Conservation (phyloP, 2,329 filamentous ascomycete species). For the Aaosphaeria arxii region DNA sequence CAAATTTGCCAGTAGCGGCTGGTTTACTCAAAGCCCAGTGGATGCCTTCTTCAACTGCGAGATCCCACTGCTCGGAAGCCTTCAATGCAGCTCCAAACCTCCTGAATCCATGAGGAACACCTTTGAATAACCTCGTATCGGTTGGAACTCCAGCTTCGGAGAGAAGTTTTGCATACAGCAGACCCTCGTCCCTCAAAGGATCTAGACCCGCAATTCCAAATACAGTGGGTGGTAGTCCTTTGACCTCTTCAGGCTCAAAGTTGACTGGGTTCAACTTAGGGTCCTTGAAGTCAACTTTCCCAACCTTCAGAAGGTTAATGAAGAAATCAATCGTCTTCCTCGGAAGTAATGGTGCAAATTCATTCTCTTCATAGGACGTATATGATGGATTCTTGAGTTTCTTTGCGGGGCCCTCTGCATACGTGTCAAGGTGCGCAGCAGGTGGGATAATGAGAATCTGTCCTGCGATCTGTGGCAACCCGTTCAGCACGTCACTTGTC, state of each 20-base stretch:
- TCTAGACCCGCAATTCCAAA: slow-evolving; percentile 52
- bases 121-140: slow-evolving; percentile 48
- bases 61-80: slow-evolving; percentile 43
- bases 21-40: slow-evolving; percentile 41
- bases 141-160: slow-evolving; percentile 49
- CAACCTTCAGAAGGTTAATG: slow-evolving; percentile 14
- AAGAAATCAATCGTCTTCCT: slow-evolving; percentile 37
- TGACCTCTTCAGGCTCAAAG: slow-evolving; percentile 36
- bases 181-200: slow-evolving; percentile 49
- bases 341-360: slow-evolving; percentile 49
- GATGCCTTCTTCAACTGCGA: slow-evolving; percentile 44
- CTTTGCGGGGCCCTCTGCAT: slow-evolving; percentile 37
- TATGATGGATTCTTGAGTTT: slow-evolving; percentile 35
- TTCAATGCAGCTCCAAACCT: slow-evolving; percentile 44
- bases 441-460: slow-evolving; percentile 42
- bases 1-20: slow-evolving; percentile 27
- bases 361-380: slow-evolving; percentile 43
- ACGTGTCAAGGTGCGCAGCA: slow-evolving; percentile 37
- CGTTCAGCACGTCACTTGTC: slow-evolving; percentile 19
- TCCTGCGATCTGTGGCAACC: slow-evolving; percentile 41
- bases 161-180: slow-evolving; percentile 46
- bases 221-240: slow-evolving; percentile 44
- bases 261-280: slow-evolving; percentile 31
- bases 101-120: slow-evolving; percentile 54
- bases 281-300: slow-evolving; percentile 22